A percentile compares a stretch with the other conserved stretches of the same genome.
phyloP scores from a whole-genome alignment of 169 alveolate species.

The Besnoitia besnoiti region DNA sequence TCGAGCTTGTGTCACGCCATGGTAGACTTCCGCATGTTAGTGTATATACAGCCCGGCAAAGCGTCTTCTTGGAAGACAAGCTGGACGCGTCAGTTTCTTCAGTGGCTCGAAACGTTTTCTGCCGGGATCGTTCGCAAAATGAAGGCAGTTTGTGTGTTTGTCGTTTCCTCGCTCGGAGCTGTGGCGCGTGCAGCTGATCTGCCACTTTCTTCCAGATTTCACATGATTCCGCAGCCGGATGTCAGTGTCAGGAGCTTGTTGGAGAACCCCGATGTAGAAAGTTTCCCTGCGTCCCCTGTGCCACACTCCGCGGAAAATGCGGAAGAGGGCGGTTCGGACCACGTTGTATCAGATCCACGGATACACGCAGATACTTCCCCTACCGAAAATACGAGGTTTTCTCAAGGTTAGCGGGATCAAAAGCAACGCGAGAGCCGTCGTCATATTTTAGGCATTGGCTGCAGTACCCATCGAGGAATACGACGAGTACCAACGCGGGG shows the following conservation, averaged over 20 bases:
- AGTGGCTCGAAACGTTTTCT: background rate
- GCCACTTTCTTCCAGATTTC: conserved; percentile 35
- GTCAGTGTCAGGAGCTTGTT: background rate
- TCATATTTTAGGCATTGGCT: background rate
- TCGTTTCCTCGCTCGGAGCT: background rate
- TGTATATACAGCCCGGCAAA: background rate
- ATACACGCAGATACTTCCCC: background rate
- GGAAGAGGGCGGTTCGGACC: background rate
- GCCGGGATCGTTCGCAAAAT: background rate
- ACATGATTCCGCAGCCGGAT: background rate
- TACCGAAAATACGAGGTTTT: conserved; percentile 17
- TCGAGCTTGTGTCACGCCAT: too few species aligned
- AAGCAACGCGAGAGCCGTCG: too few species aligned
- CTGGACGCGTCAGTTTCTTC: background rate
- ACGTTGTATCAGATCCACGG: background rate
- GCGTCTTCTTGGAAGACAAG: background rate
- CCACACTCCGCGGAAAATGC: background rate
- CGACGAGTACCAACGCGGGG: conserved; percentile 48
- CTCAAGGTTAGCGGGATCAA: conserved; percentile 2
- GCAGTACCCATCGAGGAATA: conserved; percentile 53
- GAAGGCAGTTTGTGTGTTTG: background rate
- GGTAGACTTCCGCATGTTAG: too few species aligned
- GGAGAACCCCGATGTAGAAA: conserved; percentile 16
- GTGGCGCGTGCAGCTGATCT: conserved; percentile 7
- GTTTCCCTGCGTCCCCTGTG: background rate